Base-by-base conservation (phyloP, 2,329 filamentous ascomycete genomes). In the Malbranchea cinnamomea region DNA sequence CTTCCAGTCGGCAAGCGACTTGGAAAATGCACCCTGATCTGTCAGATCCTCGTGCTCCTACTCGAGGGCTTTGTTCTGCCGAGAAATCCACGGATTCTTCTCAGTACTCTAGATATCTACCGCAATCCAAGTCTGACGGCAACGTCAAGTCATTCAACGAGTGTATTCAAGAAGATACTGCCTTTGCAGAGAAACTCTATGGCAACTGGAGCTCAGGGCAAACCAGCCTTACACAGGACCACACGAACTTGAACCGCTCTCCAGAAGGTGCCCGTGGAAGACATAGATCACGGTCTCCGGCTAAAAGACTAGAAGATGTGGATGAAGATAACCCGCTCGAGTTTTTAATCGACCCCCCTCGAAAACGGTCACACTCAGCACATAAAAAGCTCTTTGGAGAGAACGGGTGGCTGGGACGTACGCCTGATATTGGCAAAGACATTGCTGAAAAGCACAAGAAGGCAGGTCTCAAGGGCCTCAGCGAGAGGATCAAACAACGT, bases 321-420 rank as follows among this genome's bases (percentile, higher is more conserved):
- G 37, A 41, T 19, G 46, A 48, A 27, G 35, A 40, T 15, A 29
- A 35, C 16, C 25, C 31, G 5, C 22, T 33, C n/a, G 37, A 37
- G n/a, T 33, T 41, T 21, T 34, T 41, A 1, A 36, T 37, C 7
- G 39, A 35, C 21, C 37, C 45, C 13, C 26, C 28, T 4, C 44
- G 41, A 30, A n/a, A n/a, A n/a, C 38, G 47, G 9, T 40, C 44
- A 16, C 39, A 44, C 14, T 53, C 51, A 13, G 48, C 53, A 9
- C 50, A 53, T 35, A 61, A 60, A 39, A 53, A 52, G 26, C 40
- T 61, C n/a, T 58, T 60, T 33, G 57, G 57, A 4, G 44, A 49
- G 19, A 48, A 54, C 11, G 56, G 56, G 20, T 57, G 50, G 48
- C 47, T 61, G 16, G 53, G 51, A 5, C 41, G 45, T 24, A 52